Conservation (phyloP, 2,329 filamentous ascomycete species). For the Capronia americana region DNA sequence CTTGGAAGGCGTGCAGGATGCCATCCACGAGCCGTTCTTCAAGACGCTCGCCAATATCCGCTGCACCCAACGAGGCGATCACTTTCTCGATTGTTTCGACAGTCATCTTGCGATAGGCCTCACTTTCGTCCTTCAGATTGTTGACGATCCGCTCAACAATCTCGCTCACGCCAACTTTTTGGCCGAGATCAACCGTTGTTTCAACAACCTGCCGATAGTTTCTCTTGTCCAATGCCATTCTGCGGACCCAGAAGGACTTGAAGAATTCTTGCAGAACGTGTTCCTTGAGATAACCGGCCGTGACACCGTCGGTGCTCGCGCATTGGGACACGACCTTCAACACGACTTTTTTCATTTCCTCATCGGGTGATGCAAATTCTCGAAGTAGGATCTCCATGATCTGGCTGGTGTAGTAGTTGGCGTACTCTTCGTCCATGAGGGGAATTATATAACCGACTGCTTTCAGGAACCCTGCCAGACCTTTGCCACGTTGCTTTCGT, state of each 20-base stretch:
- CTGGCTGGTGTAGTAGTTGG: slow-evolving; percentile 97
- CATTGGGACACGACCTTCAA: slow-evolving; percentile 97
- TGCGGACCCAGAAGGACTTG: slow-evolving; percentile 96
- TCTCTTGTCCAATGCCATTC: slow-evolving; percentile 96
- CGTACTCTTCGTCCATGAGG: slow-evolving; percentile 99
- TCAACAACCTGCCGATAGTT: slow-evolving; percentile 99
- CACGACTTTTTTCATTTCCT: slow-evolving; percentile 99
- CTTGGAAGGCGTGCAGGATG: slow-evolving; percentile 94
- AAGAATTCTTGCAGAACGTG: slow-evolving; percentile 96
- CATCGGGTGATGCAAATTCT: slow-evolving; percentile 95
- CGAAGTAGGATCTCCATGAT: slow-evolving; percentile 98
- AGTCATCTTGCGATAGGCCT: slow-evolving; percentile 98
- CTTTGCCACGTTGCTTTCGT: slow-evolving; percentile 94
- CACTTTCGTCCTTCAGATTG: slow-evolving; percentile 97
- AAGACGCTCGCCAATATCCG: slow-evolving; percentile 88
- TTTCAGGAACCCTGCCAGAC: slow-evolving; percentile 93
- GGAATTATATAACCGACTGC: slow-evolving; percentile 98
- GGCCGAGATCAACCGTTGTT: slow-evolving; percentile 93
- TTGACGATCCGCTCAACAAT: slow-evolving; percentile 91
- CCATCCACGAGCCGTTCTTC: slow-evolving; percentile 95
- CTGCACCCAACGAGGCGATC: slow-evolving; percentile 87
- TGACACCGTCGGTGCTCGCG: slow-evolving; percentile 91
- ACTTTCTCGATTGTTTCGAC: slow-evolving; percentile 98
- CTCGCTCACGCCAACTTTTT: slow-evolving; percentile 97
- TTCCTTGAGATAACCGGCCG: slow-evolving; percentile 91